These are phyloP conservation scores for Phytophthora aleatoria DNA, from an alignment of 352 stramenopile species.

Conservation along the genomic window DNA sequence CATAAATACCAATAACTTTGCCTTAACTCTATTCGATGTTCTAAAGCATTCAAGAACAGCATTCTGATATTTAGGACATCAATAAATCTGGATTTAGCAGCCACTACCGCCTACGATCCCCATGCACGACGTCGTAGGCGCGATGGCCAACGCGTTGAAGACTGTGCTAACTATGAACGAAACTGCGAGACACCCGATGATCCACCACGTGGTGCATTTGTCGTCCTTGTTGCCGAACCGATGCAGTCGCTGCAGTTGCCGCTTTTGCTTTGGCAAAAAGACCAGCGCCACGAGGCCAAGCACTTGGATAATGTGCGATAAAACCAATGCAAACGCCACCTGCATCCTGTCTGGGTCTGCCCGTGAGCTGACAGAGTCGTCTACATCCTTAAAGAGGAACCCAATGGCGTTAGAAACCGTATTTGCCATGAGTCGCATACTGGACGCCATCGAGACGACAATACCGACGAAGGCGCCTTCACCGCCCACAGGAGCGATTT, in stretches of 20 bases:
- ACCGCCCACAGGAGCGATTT: conserved; percentile 47
- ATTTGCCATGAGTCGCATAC: conserved; percentile 42
- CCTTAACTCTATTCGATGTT: background rate
- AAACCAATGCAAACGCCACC: conserved; percentile 47
- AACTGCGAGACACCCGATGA: conserved; percentile 31
- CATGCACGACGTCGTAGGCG: conserved; percentile 40
- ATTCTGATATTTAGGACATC: conserved; percentile 18
- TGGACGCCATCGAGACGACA: conserved; percentile 46
- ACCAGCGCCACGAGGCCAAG: conserved; percentile 46
- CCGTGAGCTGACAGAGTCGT: conserved; percentile 13
- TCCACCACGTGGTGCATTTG: conserved; percentile 37
- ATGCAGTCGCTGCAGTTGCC: conserved; percentile 45
- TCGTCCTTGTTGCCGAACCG: conserved; percentile 29
- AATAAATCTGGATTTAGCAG: conserved; percentile 15
- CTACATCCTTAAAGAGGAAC: conserved; percentile 44
- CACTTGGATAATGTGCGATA: conserved; percentile 53
- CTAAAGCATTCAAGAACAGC: background rate
- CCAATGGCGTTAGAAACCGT: conserved; percentile 52
- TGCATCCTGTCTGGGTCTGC: conserved; percentile 30
- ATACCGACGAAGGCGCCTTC: conserved; percentile 52
- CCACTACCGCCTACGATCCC: conserved; percentile 40
- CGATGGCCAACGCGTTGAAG: conserved; percentile 42
- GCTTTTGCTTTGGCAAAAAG: conserved; percentile 60
- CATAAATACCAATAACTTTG: background rate
- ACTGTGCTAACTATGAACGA: conserved; percentile 45